Conservation (phyloP, 129 eudicot species). For the Gnaphalium uliginosum region DNA sequence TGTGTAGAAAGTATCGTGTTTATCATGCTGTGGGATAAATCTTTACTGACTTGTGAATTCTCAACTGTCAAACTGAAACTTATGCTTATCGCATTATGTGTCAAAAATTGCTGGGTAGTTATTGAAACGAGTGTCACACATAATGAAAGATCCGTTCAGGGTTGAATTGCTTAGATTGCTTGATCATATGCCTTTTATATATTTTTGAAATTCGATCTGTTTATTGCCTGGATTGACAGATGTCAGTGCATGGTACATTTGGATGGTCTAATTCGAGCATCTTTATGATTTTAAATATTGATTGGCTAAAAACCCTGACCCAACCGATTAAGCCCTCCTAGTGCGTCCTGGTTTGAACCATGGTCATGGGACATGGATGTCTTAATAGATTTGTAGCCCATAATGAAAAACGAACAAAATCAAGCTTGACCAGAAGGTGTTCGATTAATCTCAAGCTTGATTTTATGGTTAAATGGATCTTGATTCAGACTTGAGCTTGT, state of each 20-base stretch:
- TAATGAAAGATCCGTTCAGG: constrained; percentile 1
- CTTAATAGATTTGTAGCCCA: neutral
- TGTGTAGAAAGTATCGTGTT: neutral
- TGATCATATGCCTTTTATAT: neutral
- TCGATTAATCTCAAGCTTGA: neutral
- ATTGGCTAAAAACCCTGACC: neutral
- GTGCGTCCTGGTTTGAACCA: neutral
- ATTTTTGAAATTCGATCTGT: neutral
- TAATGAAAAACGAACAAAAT: neutral
- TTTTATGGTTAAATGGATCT: too few species aligned
- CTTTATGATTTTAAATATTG: neutral
- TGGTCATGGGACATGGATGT: neutral
- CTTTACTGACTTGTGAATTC: constrained; percentile 16
- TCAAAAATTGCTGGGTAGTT: constrained; percentile 15
- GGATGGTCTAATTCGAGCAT: neutral
- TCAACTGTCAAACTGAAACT: constrained; percentile 13
- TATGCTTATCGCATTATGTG: neutral
- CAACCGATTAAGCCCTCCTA: neutral
- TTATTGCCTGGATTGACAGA: neutral
- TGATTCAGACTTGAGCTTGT: too few species aligned
- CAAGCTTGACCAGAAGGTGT: neutral
- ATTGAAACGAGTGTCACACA: constrained; percentile 5
- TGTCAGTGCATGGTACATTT: neutral
- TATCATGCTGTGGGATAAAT: neutral
- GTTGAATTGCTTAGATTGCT: constrained; percentile 23